Evolutionary conservation across 2,329 filamentous ascomycete genomes (phyloP).

Genomic region (Fusarium nanum): DNA sequence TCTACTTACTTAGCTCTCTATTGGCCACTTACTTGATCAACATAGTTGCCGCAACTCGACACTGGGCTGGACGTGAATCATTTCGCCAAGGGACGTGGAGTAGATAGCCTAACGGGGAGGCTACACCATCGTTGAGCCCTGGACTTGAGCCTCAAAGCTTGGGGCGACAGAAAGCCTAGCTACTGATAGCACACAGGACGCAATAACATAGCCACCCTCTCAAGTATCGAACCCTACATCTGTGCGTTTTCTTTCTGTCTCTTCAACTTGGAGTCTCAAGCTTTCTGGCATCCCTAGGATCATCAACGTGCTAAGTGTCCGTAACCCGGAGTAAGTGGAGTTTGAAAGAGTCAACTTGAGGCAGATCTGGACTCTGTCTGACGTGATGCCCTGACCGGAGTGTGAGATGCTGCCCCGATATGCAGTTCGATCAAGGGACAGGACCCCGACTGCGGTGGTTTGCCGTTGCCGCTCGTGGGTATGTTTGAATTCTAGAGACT

Average conservation of each 20-base stretch:
- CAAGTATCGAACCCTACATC: neutral
- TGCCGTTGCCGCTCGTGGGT: constrained; percentile 20
- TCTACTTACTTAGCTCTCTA: neutral
- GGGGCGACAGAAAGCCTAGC: neutral
- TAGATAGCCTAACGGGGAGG: constrained; percentile 7
- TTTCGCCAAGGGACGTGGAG: constrained; percentile 10
- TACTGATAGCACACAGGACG: neutral
- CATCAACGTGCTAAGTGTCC: constrained; percentile 11
- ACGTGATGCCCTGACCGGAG: constrained; percentile 12
- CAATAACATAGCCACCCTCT: neutral
- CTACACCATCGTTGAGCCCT: neutral
- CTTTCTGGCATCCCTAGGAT: neutral
- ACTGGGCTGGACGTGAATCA: neutral
- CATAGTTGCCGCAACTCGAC: neutral
- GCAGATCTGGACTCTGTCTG: constrained; percentile 21
- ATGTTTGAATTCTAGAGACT: constrained; percentile 11
- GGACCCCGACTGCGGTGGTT: constrained; percentile 10
- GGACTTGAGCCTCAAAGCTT: constrained; percentile 20
- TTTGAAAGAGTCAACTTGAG: constrained; percentile 10
- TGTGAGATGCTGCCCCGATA: constrained; percentile 19
- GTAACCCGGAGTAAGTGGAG: constrained; percentile 33
- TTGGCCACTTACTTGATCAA: neutral
- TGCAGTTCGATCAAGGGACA: constrained; percentile 13
- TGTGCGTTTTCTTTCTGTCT: neutral
- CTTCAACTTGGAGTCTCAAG: neutral